A percentile compares a stretch with the other conserved stretches of the same genome.
phyloP scores from a whole-genome alignment of 352 stramenopile genomes.

The Blastocystis sp. region DNA sequence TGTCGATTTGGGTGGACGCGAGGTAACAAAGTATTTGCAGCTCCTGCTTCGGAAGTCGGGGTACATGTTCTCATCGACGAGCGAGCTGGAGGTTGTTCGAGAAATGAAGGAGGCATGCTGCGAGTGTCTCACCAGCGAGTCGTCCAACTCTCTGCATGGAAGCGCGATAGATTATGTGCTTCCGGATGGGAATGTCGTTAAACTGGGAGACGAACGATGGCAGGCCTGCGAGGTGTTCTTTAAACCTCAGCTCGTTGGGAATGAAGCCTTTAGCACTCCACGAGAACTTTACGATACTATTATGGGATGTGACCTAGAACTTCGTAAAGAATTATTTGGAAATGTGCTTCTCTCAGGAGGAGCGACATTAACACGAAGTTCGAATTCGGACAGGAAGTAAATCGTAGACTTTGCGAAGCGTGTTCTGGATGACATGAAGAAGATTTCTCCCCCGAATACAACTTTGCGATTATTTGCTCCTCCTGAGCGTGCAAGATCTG shows the following conservation, averaged over 20 bases:
- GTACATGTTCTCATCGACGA: conserved; percentile 76
- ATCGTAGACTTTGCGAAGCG: conserved; percentile 72
- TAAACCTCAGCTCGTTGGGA: conserved; percentile 83
- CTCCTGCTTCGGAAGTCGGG: conserved; percentile 71
- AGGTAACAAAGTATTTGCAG: conserved; percentile 68
- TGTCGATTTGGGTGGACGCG: conserved; percentile 23
- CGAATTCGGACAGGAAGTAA: conserved; percentile 62
- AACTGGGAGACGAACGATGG: conserved; percentile 89
- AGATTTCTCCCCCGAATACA: conserved; percentile 77
- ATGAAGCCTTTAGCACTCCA: conserved; percentile 79
- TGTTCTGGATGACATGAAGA: conserved; percentile 73
- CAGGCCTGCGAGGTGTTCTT: conserved; percentile 87
- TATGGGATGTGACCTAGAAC: conserved; percentile 82
- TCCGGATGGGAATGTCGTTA: conserved; percentile 89
- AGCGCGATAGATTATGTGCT: conserved; percentile 76
- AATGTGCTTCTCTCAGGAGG: conserved; percentile 92
- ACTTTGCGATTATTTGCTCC: conserved; percentile 78
- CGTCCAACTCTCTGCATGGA: not conserved
- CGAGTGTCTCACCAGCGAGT: conserved; percentile 56
- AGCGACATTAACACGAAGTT: conserved; percentile 86
- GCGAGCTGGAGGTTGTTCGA: conserved; percentile 74
- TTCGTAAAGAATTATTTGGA: conserved; percentile 84
- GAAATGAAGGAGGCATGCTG: conserved; percentile 81
- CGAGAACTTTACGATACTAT: conserved; percentile 78
- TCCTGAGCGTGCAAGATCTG: conserved; percentile 74